Conservation (phyloP, 768 basidiomycete genomes). For the Podaxis mareebaensis region DNA sequence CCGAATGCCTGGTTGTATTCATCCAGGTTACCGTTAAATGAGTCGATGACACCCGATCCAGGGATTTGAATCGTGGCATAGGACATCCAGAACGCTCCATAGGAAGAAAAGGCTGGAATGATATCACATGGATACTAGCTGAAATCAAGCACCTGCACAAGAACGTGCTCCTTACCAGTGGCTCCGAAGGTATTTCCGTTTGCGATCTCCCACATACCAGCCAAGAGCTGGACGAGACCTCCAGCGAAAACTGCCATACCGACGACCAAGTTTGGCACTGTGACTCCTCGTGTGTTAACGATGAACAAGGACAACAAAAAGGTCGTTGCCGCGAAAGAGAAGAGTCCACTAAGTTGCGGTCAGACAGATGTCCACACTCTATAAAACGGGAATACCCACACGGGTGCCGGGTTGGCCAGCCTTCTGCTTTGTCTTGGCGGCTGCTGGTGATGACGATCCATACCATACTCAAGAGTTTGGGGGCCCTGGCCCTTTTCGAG, state of each 20-base stretch:
- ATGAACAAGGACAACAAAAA: slow-evolving; percentile 73
- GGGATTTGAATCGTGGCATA: slow-evolving; percentile 71
- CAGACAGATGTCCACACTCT: background rate
- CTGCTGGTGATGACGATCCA: slow-evolving; percentile 5
- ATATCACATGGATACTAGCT: background rate
- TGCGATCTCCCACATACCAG: slow-evolving; percentile 79
- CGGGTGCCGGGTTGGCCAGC: slow-evolving; percentile 64
- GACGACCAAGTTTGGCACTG: slow-evolving; percentile 60
- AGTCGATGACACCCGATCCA: slow-evolving; percentile 51
- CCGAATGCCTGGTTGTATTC: slow-evolving; percentile 62
- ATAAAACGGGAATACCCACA: slow-evolving; percentile 34
- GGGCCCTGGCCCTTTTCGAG: slow-evolving; percentile 28
- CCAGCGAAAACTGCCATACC: slow-evolving; percentile 78
- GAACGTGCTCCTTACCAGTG: slow-evolving; percentile 49
- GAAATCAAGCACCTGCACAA: background rate
- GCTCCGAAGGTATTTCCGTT: slow-evolving; percentile 66
- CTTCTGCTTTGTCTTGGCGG: slow-evolving; percentile 26
- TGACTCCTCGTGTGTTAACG: slow-evolving; percentile 48
- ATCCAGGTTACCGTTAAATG: slow-evolving; percentile 40
- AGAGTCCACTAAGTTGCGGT: slow-evolving; percentile 29
- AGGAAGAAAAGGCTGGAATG: slow-evolving; percentile 62
- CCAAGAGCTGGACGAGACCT: slow-evolving; percentile 77
- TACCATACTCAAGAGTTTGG: slow-evolving; percentile 23
- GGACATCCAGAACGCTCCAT: slow-evolving; percentile 82
- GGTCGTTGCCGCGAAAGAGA: slow-evolving; percentile 50